These are phyloP conservation scores for Schizonepeta tenuifolia DNA, from an alignment of 257 asterid species.

Conservation along the genomic window DNA sequence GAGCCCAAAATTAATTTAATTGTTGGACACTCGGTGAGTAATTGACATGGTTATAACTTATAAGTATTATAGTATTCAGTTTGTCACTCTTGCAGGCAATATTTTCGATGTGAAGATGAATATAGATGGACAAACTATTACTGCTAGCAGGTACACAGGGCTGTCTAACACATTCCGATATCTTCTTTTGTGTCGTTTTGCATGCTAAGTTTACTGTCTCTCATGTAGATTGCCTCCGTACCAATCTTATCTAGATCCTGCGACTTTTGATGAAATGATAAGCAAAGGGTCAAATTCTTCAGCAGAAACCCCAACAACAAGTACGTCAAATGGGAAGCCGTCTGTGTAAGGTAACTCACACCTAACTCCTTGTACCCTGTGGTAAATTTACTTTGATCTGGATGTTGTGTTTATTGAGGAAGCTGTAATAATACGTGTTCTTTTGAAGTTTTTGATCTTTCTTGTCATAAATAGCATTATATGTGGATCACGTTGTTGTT, in stretches of 20 bases:
- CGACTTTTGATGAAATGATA: constrained; percentile 46
- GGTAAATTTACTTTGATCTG: not conserved
- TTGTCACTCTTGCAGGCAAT: constrained; percentile 56
- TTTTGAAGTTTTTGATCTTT: not conserved
- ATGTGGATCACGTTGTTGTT: not conserved
- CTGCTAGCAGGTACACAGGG: constrained; percentile 71
- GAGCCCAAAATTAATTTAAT: not conserved
- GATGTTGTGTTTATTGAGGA: not conserved
- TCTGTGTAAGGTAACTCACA: constrained; percentile 17
- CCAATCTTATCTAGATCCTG: constrained; percentile 71
- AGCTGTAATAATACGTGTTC: not conserved
- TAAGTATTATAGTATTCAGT: constrained; percentile 1
- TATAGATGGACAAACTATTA: constrained; percentile 69
- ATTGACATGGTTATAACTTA: constrained; percentile 4
- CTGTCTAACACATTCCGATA: not conserved
- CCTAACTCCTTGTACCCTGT: not conserved
- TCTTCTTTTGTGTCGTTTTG: not conserved
- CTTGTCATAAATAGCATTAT: not conserved
- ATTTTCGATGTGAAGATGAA: constrained; percentile 82
- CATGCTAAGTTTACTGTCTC: constrained; percentile 9
- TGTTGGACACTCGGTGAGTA: not conserved
- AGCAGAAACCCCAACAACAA: constrained; percentile 47
- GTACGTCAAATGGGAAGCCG: constrained; percentile 54
- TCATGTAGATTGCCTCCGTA: constrained; percentile 59
- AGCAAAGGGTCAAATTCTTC: constrained; percentile 47